Percentiles rank a stretch among this genome's conserved stretches.
Conservation (phyloP, 352 stramenopile species). For the Phytophthora cryptogea region DNA sequence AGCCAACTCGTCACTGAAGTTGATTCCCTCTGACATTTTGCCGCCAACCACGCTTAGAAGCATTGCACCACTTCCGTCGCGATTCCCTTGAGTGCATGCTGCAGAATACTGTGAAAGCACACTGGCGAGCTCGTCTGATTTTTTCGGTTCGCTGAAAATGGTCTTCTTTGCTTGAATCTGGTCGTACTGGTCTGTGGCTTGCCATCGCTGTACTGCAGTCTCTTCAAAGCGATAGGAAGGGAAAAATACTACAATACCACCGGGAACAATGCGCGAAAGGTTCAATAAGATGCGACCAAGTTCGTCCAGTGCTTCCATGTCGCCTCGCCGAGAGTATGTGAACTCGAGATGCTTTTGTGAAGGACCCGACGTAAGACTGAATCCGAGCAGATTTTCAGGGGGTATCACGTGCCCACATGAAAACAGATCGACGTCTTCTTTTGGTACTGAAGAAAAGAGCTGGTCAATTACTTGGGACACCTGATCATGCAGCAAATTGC, state of each 20-base stretch:
- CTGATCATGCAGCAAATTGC: conserved; percentile 32
- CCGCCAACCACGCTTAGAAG: conserved; percentile 98
- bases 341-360: conserved; percentile 94
- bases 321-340: conserved; percentile 82
- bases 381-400: conserved; percentile 88
- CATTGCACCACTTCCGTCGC: conserved; percentile 60
- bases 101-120: conserved; percentile 89
- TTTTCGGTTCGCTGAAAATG: conserved; percentile 95
- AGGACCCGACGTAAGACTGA: conserved; percentile 78
- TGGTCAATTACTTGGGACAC: conserved; percentile 94
- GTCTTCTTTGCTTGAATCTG: conserved; percentile 90
- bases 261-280: conserved; percentile 88
- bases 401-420: conserved; percentile 99
- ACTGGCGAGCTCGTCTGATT: conserved; percentile 91
- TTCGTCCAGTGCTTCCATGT: conserved; percentile 90
- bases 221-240: conserved; percentile 97
- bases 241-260: conserved; percentile 98
- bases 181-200: conserved; percentile 72
- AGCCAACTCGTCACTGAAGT: conserved; percentile 98
- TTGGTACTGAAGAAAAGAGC: conserved; percentile 89
- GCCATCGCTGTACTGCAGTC: conserved; percentile 87
- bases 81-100: conserved; percentile 43
- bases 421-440: conserved; percentile 91
- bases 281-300: conserved; percentile 95
- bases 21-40: conserved; percentile 99